Evolutionary conservation across 176 grass and related monocot species (phyloP), one percentile per base, ranked within the genome.

Genomic region (Stipa capillata): DNA sequence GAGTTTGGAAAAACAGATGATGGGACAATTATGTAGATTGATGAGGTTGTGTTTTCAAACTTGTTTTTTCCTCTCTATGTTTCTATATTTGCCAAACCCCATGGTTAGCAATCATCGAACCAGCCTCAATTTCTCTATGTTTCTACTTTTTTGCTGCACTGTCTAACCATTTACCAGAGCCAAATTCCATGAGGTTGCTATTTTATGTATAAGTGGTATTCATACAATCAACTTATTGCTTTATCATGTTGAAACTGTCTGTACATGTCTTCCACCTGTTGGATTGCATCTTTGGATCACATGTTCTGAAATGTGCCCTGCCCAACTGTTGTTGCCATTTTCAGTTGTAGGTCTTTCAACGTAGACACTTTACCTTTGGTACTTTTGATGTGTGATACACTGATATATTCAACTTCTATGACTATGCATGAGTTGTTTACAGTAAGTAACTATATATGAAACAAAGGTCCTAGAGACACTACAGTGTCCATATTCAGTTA

Each of bases 1-100:
- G 96, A 98, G 75, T 98, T 98, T 51, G 92, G 96, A 49, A 98
- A 98, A 80, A 73, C 86, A 85, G 51, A 52, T 79, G 92, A 94
- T 79, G 96, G 96, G 56, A 93, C 85, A 53, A 89, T 98, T 23
- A 53, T 98, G 80, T 89, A 94, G 75, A 89, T 98, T 60, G 92
- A 98, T 85, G 95, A 98, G 95, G 96, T 98, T 69, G 25, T 35
- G 32, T 52, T 78, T 50, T 79, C 23, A 78, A 4, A 74, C 52
- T 86, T 32, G 47, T 80, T 31, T 24, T 74, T 72, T 80, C 45
- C 2, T 71, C 29, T 58, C 24, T 66, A 0, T 73, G 16, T 45
- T n/a, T n/a, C n/a, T n/a, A n/a, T n/a, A n/a, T n/a, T n/a, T n/a
- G n/a, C n/a, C n/a, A n/a, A n/a, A n/a, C n/a, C n/a, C n/a, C n/a